Percentiles rank a stretch among this genome's conserved stretches.
Conservation (phyloP, 2,329 filamentous ascomycete species). For the Ceratocystis lukuohia region DNA sequence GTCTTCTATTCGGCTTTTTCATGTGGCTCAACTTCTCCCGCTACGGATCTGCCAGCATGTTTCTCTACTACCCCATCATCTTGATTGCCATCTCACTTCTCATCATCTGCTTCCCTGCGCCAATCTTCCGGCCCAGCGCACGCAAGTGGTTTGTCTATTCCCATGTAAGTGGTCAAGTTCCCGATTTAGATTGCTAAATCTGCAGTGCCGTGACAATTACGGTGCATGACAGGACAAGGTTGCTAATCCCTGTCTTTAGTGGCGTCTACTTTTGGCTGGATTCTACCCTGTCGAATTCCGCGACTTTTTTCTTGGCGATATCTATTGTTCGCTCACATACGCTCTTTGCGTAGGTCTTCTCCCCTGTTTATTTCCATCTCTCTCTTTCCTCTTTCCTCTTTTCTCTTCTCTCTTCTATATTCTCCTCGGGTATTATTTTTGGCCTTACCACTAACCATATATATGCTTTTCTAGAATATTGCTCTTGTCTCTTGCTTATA, state of each 20-base stretch:
- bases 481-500: slow-evolving; percentile 94
- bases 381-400: slow-evolving; percentile 9
- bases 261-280: slow-evolving; percentile 67
- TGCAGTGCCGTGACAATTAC: slow-evolving; percentile 1
- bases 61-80: slow-evolving; percentile 74
- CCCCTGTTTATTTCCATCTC: neutral
- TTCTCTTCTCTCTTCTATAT: slow-evolving; percentile 22
- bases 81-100: slow-evolving; percentile 55
- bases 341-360: slow-evolving; percentile 32
- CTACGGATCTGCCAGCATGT: slow-evolving; percentile 53
- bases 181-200: neutral
- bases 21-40: slow-evolving; percentile 81
- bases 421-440: neutral
- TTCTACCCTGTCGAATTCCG: slow-evolving; percentile 90
- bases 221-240: neutral
- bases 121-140: slow-evolving; percentile 59
- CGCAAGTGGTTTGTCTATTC: slow-evolving; percentile 80
- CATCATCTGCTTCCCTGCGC: slow-evolving; percentile 64
- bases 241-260: slow-evolving; percentile 34
- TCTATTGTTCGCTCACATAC: slow-evolving; percentile 93
- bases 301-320: slow-evolving; percentile 95
- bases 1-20: slow-evolving; percentile 63
- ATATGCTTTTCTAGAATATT: slow-evolving; percentile 48
- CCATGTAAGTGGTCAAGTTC: slow-evolving; percentile 45
- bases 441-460: neutral